These are phyloP conservation scores for Phytopythium cucurbitacearum DNA, from an alignment of 352 stramenopile species.

Conservation along the genomic window DNA sequence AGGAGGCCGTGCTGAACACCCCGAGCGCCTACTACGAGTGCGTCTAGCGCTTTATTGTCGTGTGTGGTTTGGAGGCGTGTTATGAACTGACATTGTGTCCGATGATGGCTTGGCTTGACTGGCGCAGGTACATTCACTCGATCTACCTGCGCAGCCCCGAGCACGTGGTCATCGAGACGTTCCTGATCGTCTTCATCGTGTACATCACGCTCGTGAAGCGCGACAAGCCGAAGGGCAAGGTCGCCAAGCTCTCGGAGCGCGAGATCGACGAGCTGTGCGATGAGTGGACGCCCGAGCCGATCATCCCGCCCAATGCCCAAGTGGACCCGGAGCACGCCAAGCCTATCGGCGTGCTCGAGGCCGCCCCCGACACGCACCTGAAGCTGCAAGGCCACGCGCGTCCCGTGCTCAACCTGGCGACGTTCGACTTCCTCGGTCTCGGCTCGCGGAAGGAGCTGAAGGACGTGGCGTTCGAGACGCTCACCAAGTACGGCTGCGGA, in stretches of 20 bases:
- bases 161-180: slow-evolving; percentile 97
- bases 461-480: slow-evolving; percentile 79
- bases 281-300: slow-evolving; percentile 86
- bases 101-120: background rate
- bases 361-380: slow-evolving; percentile 73
- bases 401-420: slow-evolving; percentile 93
- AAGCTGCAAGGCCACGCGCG: slow-evolving; percentile 65
- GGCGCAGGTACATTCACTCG: slow-evolving; percentile 57
- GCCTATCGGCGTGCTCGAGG: slow-evolving; percentile 76
- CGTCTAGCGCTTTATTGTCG: slow-evolving; percentile 4
- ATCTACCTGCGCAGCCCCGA: slow-evolving; percentile 86
- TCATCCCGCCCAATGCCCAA: slow-evolving; percentile 56
- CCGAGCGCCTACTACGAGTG: slow-evolving; percentile 75
- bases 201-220: slow-evolving; percentile 91
- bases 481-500: slow-evolving; percentile 96
- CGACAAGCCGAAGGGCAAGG: slow-evolving; percentile 53
- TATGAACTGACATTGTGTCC: slow-evolving; percentile 6
- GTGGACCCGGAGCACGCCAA: slow-evolving; percentile 31
- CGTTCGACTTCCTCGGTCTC: slow-evolving; percentile 96
- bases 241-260: slow-evolving; percentile 66
- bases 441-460: slow-evolving; percentile 84
- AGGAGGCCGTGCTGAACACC: slow-evolving; percentile 49
- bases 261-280: slow-evolving; percentile 91
- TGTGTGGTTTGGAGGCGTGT: background rate
- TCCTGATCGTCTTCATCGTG: slow-evolving; percentile 94